These are phyloP conservation scores for Aspergillus carbonarius DNA, from an alignment of 2,329 filamentous ascomycete genomes.

Conservation along the genomic window DNA sequence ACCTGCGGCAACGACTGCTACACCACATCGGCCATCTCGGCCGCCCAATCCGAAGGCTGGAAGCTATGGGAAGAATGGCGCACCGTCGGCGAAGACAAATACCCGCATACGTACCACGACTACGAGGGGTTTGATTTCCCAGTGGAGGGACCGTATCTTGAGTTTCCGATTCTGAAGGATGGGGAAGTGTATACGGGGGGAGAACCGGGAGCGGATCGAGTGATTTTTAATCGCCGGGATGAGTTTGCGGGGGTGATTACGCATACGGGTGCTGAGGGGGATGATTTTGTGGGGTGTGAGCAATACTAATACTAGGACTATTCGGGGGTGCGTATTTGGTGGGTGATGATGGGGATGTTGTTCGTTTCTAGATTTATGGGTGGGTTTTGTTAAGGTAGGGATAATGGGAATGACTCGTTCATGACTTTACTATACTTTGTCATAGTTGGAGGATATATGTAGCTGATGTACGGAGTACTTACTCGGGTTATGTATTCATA, in stretches of 20 bases:
- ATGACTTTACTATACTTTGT: no score
- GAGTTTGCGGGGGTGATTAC: conserved; percentile 65
- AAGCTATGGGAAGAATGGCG: conserved; percentile 46
- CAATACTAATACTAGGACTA: no score
- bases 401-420: no score
- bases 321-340: no score
- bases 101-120: conserved; percentile 63
- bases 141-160: conserved; percentile 59
- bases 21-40: conserved; percentile 49
- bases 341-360: no score
- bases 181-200: conserved; percentile 57
- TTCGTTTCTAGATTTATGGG: no score
- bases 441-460: no score
- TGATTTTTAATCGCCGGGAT: conserved; percentile 60
- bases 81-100: conserved; percentile 42
- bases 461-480: no score
- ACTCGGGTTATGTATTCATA: no score
- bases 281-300: conserved; percentile 59
- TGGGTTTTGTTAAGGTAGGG: no score
- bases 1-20: conserved; percentile 58
- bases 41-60: conserved; percentile 55
- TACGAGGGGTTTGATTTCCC: conserved; percentile 62
- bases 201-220: conserved; percentile 65
- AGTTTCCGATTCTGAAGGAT: conserved; percentile 59
- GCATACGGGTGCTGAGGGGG: conserved; percentile 65